Evolutionary conservation across 345 rosid genomes (phyloP), one percentile per base, ranked within the genome.

Genomic region (Aquilaria sinensis): DNA sequence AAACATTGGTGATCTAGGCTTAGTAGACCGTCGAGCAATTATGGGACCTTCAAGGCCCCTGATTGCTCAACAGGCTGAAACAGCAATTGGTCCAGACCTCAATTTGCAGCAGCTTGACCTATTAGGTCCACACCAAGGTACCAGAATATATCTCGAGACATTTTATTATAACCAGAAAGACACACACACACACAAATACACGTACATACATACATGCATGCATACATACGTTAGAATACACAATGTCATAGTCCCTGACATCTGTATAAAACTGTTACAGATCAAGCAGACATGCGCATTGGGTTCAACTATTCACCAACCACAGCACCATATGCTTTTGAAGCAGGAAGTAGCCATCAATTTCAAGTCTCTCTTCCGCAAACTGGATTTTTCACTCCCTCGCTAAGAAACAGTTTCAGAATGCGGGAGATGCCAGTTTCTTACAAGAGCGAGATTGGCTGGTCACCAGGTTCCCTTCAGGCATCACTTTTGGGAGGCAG

Each of bases 111-210:
- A 73, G 61, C 67, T 53, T 37, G 81, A 72, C 50, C 68, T 62
- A 63, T 69, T 77, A 31, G 31, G 56, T 11, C 16, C 64, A 45
- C 37, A 53, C 43, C 81, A 66, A 72, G 86, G 89, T 84, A 77
- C 52, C 2, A 4, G 49, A 51, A 32, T 11, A 47, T 32, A 15
- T 32, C 43, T 37, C 2, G 23, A 16, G 23, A 16, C 23, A 16
- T 16, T 16, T 16, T 16, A 16, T 16, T 16, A 16, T 16, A 16
- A 16, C 23, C 23, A 16, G 23, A 16, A 16, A 16, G 23, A 16
- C 23, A 16, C 23, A 16, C 23, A 16, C 23, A n/a, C n/a, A n/a
- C n/a, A n/a, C n/a, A n/a, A n/a, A n/a, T n/a, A n/a, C n/a, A n/a
- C n/a, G n/a, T n/a, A n/a, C n/a, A 16, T 0, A 16, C 23, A 16